These are phyloP conservation scores for Tolypocladium guangdongense DNA, from an alignment of 2,329 filamentous ascomycete genomes.

Conservation along the genomic window DNA sequence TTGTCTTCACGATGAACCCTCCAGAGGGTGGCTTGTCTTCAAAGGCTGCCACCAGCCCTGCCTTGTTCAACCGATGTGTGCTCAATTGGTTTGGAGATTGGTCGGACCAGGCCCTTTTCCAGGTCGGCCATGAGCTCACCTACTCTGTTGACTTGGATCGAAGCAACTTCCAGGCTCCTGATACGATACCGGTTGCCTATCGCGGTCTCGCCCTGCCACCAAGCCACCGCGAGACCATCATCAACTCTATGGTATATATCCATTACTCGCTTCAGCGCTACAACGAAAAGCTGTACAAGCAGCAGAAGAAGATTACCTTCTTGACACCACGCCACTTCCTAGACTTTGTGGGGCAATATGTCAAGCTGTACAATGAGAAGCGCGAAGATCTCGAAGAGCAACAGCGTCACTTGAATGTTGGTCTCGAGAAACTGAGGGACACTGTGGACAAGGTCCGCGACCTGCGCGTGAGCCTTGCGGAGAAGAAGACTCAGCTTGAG, in stretches of 20 bases:
- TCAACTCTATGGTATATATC: slow-evolving; percentile 98
- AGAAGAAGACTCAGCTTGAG: slow-evolving; percentile 90
- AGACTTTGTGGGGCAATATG: slow-evolving; percentile 96
- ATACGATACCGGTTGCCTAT: slow-evolving; percentile 89
- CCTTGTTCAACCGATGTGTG: slow-evolving; percentile 97
- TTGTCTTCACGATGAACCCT: slow-evolving; percentile 99
- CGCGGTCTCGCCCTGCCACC: slow-evolving; percentile 74
- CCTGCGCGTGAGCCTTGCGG: slow-evolving; percentile 76
- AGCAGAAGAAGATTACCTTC: slow-evolving; percentile 87
- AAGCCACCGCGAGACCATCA: slow-evolving; percentile 79
- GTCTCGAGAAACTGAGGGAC: slow-evolving; percentile 91
- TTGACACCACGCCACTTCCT: slow-evolving; percentile 94
- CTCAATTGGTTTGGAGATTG: slow-evolving; percentile 99
- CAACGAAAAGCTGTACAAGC: slow-evolving; percentile 78
- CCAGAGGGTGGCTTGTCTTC: slow-evolving; percentile 90
- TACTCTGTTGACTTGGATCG: slow-evolving; percentile 93
- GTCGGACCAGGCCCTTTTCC: slow-evolving; percentile 98
- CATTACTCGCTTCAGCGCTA: slow-evolving; percentile 89
- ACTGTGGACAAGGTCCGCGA: slow-evolving; percentile 96
- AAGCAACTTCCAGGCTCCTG: slow-evolving; percentile 72
- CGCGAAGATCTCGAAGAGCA: slow-evolving; percentile 97
- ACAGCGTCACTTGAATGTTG: slow-evolving; percentile 94
- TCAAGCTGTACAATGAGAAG: slow-evolving; percentile 96
- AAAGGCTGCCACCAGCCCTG: slow-evolving; percentile 94
- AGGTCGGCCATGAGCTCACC: slow-evolving; percentile 91